phyloP scores from a whole-genome alignment of 495 filamentous ascomycete species.

The Pyrenula massariospora region DNA sequence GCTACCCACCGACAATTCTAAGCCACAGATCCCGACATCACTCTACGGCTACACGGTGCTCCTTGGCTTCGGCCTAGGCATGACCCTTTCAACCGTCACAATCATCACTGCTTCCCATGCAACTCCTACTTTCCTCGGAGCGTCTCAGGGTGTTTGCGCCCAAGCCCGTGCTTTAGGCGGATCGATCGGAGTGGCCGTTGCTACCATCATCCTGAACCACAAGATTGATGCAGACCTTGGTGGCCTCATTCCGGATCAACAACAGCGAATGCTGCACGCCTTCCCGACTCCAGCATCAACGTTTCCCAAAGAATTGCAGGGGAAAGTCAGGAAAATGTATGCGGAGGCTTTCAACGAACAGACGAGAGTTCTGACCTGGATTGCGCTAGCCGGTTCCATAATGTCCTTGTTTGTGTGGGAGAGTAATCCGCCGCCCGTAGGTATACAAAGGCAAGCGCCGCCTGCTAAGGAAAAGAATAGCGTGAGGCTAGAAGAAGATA shows the following conservation, averaged over 20 bases:
- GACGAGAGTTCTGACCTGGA: slow-evolving; percentile 5
- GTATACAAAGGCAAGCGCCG: neutral
- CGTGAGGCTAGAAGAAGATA: too few relatives aligned
- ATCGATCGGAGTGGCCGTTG: slow-evolving; percentile 16
- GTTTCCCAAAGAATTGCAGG: slow-evolving; percentile 2
- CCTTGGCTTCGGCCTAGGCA: slow-evolving; percentile 37
- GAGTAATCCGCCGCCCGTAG: neutral
- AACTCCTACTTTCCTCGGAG: neutral
- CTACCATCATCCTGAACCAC: slow-evolving; percentile 13
- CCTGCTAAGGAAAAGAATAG: neutral
- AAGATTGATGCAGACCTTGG: slow-evolving; percentile 8
- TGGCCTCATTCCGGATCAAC: neutral
- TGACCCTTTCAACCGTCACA: slow-evolving; percentile 31
- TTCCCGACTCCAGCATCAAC: slow-evolving; percentile 7
- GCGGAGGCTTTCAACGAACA: slow-evolving; percentile 15
- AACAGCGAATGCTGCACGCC: slow-evolving; percentile 5
- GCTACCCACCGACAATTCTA: neutral
- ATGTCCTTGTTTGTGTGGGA: neutral
- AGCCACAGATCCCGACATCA: slow-evolving; percentile 5
- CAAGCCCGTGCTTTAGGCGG: slow-evolving; percentile 16
- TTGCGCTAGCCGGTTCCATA: neutral
- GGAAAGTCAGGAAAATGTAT: slow-evolving; percentile 9
- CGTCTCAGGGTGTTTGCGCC: neutral
- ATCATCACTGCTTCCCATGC: slow-evolving; percentile 25
- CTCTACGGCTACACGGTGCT: slow-evolving; percentile 36